Base-by-base conservation (phyloP, 2,329 filamentous ascomycete genomes). In the Ascochyta pisi region DNA sequence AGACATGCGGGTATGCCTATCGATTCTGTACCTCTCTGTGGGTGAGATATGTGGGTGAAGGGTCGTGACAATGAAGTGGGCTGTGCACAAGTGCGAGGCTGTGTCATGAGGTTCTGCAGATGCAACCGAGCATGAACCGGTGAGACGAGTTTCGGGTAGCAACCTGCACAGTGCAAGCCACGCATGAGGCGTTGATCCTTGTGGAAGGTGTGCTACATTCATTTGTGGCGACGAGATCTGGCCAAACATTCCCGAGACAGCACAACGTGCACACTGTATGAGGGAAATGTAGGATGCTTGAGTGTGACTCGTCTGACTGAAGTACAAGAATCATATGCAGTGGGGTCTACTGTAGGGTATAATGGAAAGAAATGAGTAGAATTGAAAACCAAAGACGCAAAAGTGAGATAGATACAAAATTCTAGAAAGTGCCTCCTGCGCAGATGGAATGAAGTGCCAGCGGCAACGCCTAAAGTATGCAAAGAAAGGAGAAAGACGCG, bases 351-450 rank as follows among this genome's bases (percentile, higher is more conserved):
- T 19, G 19, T 19, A 50, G 31, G 41, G 24, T 22, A 15, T 27
- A 33, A 13, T 19, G 40, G 27, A 43, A 45, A 29, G 42, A 50
- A 42, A 7, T 9, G 23, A 48, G 52, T 58, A 52, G 27, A 39
- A 66, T 64, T 65, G 57, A 62, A 46, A 57, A 58, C 19, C 41
- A 57, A 63, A 54, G n/a, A 44, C 16, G 51, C 39, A 50, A 39
- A 58, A 61, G 57, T 45, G 19, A 51, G 48, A 58, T 54, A 56
- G 44, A 50, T 63, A 63, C 55, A 59, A 37, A 59, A 61, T 58
- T 59, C 56, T 64, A 63, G 37, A 47, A 41, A 31, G 27, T 39
- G 46, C 24, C 35, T 29, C 41, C 24, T 41, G 23, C 16, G 15
- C 26, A 29, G 37, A 35, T 31, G 40, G 41, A 42, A 37, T 37